phyloP scores from a whole-genome alignment of 495 filamentous ascomycete genomes.

The Penicillium samsonianum region DNA sequence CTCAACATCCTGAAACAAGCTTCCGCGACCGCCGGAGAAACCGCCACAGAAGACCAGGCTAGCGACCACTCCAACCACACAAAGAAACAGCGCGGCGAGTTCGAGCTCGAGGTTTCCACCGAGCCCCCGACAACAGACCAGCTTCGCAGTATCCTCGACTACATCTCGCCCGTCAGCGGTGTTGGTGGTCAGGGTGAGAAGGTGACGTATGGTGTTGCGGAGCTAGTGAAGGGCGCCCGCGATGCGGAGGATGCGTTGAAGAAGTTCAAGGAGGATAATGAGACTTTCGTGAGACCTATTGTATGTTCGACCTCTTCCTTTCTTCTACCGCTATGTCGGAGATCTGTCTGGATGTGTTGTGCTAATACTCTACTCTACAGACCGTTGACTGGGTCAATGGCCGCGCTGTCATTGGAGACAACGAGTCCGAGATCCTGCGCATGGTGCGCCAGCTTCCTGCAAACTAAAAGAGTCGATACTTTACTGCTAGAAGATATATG shows the following conservation, averaged over 20 bases:
- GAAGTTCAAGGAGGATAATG: conserved; percentile 60
- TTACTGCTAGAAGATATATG: background rate
- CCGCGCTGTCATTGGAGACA: conserved; percentile 69
- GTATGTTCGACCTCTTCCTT: conserved; percentile 45
- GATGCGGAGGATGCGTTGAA: conserved; percentile 74
- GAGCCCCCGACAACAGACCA: conserved; percentile 79
- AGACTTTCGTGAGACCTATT: conserved; percentile 71
- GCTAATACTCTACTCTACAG: conserved; percentile 42
- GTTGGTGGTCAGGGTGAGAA: conserved; percentile 26
- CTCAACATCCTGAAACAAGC: conserved; percentile 74
- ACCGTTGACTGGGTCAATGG: conserved; percentile 95
- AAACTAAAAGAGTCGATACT: conserved; percentile 13
- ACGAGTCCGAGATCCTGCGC: conserved; percentile 81
- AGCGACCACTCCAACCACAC: conserved; percentile 58
- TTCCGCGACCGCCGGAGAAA: conserved; percentile 58
- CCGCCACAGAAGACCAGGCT: conserved; percentile 67
- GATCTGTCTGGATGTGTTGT: conserved; percentile 2
- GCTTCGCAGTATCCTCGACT: conserved; percentile 83
- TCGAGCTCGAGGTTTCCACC: conserved; percentile 86
- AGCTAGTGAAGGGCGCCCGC: conserved; percentile 69
- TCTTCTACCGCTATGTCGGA: conserved; percentile 8
- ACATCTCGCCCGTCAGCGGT: conserved; percentile 59
- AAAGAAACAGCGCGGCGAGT: conserved; percentile 60
- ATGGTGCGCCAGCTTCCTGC: conserved; percentile 59
- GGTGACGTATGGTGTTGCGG: conserved; percentile 37